Conservation (phyloP, 31 red algal species). For the Porphyra umbilicalis region DNA sequence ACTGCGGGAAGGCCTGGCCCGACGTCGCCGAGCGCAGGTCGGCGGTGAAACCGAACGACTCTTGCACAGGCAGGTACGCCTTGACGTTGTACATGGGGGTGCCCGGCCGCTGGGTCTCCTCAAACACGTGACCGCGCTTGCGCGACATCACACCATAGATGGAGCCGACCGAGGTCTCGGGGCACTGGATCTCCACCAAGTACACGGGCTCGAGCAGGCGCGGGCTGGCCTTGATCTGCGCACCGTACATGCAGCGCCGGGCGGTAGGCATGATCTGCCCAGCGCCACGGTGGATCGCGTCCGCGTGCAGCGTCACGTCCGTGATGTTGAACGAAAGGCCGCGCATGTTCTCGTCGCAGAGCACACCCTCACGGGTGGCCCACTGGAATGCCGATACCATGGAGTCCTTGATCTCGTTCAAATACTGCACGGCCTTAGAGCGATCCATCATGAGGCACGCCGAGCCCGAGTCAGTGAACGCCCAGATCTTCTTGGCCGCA, state of each 20-base stretch:
- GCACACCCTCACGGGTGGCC: constrained; percentile 95
- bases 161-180: constrained; percentile 77
- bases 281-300: constrained; percentile 98
- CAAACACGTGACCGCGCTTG: constrained; percentile 95
- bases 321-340: constrained; percentile 86
- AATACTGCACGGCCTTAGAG: constrained; percentile 96
- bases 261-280: constrained; percentile 99
- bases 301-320: constrained; percentile 91
- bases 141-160: constrained; percentile 96
- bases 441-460: constrained; percentile 93
- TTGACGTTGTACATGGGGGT: constrained; percentile 98
- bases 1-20: constrained; percentile 98
- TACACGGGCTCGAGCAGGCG: constrained; percentile 90
- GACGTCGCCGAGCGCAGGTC: constrained; percentile 90
- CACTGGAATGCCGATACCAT: constrained; percentile 96
- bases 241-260: constrained; percentile 80
- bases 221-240: constrained; percentile 79
- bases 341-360: constrained; percentile 98
- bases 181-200: constrained; percentile 93
- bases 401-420: constrained; percentile 99
- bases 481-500: constrained; percentile 95
- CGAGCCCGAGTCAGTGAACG: constrained; percentile 93
- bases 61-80: constrained; percentile 91
- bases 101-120: constrained; percentile 91
- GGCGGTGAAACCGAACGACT: constrained; percentile 98